Evolutionary conservation across 805 yeast genomes (phyloP).

Genomic region (Saccharomycopsis fibuligera): DNA sequence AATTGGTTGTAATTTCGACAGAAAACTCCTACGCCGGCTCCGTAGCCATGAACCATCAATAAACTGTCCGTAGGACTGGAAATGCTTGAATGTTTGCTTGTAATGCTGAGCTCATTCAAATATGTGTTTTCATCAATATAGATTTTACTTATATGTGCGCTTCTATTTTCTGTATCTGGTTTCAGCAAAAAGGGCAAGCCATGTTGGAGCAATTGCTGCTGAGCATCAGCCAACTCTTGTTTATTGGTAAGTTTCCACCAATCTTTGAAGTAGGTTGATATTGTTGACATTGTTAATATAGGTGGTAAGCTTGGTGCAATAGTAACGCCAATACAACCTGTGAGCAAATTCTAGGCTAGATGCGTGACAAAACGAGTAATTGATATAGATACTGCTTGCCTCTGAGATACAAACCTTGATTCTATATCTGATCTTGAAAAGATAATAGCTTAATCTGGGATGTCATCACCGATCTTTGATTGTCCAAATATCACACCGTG

Average conservation of each 20-base stretch:
- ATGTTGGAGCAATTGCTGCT: conserved; percentile 3
- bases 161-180: neutral
- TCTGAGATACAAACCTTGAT: too few relatives aligned
- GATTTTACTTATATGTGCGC: neutral
- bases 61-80: conserved; percentile 26
- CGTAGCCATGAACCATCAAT: conserved; percentile 89
- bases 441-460: too few relatives aligned
- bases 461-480: too few relatives aligned
- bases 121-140: conserved; percentile 4
- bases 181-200: conserved; percentile 1
- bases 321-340: too few relatives aligned
- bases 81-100: neutral
- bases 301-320: too few relatives aligned
- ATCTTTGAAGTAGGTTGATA: conserved; percentile 3
- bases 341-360: too few relatives aligned
- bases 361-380: too few relatives aligned
- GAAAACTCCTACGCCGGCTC: conserved; percentile 83
- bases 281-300: too few relatives aligned
- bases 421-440: too few relatives aligned
- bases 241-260: conserved; percentile 6
- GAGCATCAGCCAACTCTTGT: conserved; percentile 4
- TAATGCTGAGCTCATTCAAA: conserved; percentile 3
- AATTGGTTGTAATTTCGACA: conserved; percentile 59
- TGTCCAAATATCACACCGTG: too few relatives aligned
- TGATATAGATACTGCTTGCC: too few relatives aligned